Percentiles rank a stretch among this genome's conserved stretches.
phyloP scores from a whole-genome alignment of 2,329 filamentous ascomycete species.

The Sarocladium strictum region DNA sequence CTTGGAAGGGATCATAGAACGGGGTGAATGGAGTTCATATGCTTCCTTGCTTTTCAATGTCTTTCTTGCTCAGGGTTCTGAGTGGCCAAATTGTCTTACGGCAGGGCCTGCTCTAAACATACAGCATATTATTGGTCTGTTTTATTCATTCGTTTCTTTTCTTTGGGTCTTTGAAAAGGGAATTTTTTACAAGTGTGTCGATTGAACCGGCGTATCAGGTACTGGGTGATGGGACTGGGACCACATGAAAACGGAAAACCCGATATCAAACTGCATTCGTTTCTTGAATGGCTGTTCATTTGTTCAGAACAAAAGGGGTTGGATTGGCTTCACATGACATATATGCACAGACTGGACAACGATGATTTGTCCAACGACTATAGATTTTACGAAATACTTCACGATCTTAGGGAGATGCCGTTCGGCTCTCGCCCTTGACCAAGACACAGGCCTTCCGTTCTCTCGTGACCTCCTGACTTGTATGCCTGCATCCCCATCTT shows the following conservation, averaged over 20 bases:
- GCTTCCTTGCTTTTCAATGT: not conserved
- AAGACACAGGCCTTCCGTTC: not conserved
- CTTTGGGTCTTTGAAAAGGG: not conserved
- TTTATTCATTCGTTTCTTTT: not conserved
- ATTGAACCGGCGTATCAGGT: not conserved
- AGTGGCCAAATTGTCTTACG: not conserved
- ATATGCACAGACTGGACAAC: not conserved
- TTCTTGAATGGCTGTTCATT: not conserved
- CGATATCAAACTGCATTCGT: not conserved
- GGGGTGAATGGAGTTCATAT: not conserved
- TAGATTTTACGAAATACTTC: constrained; percentile 8
- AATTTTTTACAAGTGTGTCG: not conserved
- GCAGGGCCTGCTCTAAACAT: not conserved
- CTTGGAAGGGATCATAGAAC: not conserved
- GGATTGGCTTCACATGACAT: not conserved
- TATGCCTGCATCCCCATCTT: too few relatives aligned
- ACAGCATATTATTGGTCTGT: not conserved
- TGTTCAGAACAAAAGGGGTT: not conserved
- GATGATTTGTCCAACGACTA: not conserved
- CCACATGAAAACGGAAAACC: constrained; percentile 4
- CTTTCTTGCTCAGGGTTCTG: not conserved
- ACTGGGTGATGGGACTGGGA: not conserved
- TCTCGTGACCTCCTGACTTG: not conserved
- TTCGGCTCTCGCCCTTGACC: not conserved
- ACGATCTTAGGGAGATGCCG: not conserved